phyloP scores from a whole-genome alignment of 2,329 filamentous ascomycete genomes.

The Sporothrix dimorphospora region DNA sequence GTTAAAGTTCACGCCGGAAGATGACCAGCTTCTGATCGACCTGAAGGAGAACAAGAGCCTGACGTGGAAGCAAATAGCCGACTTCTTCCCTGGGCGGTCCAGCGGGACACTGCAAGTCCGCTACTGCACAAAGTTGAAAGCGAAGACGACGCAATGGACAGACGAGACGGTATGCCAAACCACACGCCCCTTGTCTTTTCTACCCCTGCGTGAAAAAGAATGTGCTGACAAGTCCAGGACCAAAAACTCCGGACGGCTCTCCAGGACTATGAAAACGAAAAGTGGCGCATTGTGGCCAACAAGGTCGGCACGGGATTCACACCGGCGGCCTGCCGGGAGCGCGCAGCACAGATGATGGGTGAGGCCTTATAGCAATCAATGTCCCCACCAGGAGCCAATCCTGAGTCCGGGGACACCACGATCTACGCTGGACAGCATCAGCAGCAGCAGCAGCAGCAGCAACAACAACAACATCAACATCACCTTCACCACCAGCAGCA shows the following conservation, averaged over 20 bases:
- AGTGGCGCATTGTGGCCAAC: conserved; percentile 88
- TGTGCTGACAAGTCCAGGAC: conserved; percentile 56
- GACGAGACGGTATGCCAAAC: conserved; percentile 76
- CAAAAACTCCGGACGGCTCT: conserved; percentile 76
- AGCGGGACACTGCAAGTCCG: conserved; percentile 90
- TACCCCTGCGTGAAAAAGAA: neutral
- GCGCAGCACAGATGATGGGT: conserved; percentile 65
- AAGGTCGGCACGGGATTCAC: conserved; percentile 92
- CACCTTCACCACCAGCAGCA: conserved; percentile 26
- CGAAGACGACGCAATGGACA: conserved; percentile 90
- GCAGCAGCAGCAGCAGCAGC: conserved; percentile 36
- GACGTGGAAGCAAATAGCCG: conserved; percentile 96
- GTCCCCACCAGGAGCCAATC: conserved; percentile 54
- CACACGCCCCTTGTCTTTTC: neutral
- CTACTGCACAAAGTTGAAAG: conserved; percentile 93
- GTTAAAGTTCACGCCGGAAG: conserved; percentile 90
- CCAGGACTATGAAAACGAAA: conserved; percentile 86
- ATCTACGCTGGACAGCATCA: conserved; percentile 41
- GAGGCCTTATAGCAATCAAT: conserved; percentile 59
- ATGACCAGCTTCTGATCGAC: conserved; percentile 84
- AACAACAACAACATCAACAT: conserved; percentile 9
- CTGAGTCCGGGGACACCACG: conserved; percentile 52
- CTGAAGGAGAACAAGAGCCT: conserved; percentile 93
- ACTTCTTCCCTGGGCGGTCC: conserved; percentile 90
- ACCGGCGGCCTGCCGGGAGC: conserved; percentile 82